Base-by-base conservation (phyloP, 768 basidiomycete species). In the Leccinellum albellum region DNA sequence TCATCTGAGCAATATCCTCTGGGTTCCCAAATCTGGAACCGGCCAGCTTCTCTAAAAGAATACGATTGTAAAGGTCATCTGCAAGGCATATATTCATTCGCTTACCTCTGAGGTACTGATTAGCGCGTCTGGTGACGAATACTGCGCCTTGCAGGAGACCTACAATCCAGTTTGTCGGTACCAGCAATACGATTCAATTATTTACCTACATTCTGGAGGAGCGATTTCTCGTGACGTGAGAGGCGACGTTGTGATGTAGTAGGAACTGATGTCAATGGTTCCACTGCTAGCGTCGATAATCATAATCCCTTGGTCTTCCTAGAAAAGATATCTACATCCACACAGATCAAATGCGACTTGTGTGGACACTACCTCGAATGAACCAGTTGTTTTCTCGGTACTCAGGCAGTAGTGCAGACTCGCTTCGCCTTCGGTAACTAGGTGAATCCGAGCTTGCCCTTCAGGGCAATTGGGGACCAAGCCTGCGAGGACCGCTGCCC, bases 271-370 rank as follows among this genome's bases (percentile, higher is more conserved):
- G 58, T 87, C 84, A 32, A 86, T 73, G 0, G 83, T 86, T n/a
- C 83, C 84, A 42, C 82, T 82, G 7, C 85, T 83, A 5, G 83
- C 82, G 55, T 86, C 82, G 20, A 85, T 78, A 33, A 86, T 73
- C 56, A 82, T 69, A 4, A 84, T 70, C 0, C 79, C 80, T 46
- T 80, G 66, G 13, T 77, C 77, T 14, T 66, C 70, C 80, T 82
- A 58, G 40, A 28, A 23, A 23, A 23, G 20, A 5, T 1, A 9
- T 6, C 3, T 24, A 63, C 31, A 63, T 55, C 24, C 0, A 50
- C 31, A 13, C n/a, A 6, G 12, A n/a, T 46, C 21, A 33, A 42
- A 42, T 20, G 23, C 37, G 5, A 23, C 15, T 21, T 35, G 3
- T 6, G 6, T 14, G 33, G 5, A 55, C n/a, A 0, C 32, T 32